Evolutionary conservation across 2,329 filamentous ascomycete genomes (phyloP), one percentile per base, ranked within the genome.

Genomic region (Trichophyton equinum): DNA sequence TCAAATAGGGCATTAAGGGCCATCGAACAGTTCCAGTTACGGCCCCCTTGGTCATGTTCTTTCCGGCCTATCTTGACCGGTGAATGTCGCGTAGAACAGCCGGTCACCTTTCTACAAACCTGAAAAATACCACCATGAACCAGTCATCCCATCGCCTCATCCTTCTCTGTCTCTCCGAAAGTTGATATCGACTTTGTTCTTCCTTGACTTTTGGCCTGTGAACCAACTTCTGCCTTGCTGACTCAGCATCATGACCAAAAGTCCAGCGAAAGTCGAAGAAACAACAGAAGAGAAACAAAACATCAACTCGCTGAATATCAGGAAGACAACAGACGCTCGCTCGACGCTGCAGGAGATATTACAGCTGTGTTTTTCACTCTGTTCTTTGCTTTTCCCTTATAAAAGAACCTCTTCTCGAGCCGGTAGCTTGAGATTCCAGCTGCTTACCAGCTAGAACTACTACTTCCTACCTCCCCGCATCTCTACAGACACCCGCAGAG

Each of bases 381-480:
- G 38, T 6, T 20, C 3, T 20, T 15, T n/a, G 9, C 40, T n/a
- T n/a, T n/a, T 25, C 9, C 27, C 13, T 18, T 38, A 18, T 25
- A 27, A 42, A 44, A 15, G 18, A 4, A 27, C n/a, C 33, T 55
- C 5, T 27, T 42, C 55, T 30, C 40, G 18, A 18, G 55, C 55
- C 9, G 9, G 18, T 36, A 44, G 55, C 36, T 36, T 36, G 30
- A 20, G 15, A 8, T 7, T 33, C 22, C 20, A 20, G 4, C 60
- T 58, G 57, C 38, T 47, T 55, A 18, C 44, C 38, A 38, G 33
- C 33, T 38, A 44, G n/a, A 57, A 25, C 33, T 38, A 15, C 56
- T 66, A 62, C 64, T 56, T 55, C 60, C 47, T 13, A 38, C 61
- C 33, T 47, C 62, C 64, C 66, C 63, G 65, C 65, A 62, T 64